Evolutionary conservation across 2,329 filamentous ascomycete genomes (phyloP).

Genomic region (Arthroderma sp.): DNA sequence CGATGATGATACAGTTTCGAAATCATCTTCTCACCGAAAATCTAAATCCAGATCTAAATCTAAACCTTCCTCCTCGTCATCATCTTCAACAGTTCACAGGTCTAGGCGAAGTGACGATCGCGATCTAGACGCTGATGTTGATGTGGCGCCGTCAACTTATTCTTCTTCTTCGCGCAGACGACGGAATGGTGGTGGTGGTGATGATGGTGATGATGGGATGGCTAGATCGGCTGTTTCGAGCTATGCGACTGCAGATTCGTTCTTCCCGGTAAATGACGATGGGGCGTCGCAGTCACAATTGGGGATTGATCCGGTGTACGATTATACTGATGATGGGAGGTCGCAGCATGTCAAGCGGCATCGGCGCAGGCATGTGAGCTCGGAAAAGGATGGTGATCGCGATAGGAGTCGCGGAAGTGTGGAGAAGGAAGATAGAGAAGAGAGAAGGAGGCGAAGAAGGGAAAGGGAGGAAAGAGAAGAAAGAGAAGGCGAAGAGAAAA

Average conservation of each 20-base stretch:
- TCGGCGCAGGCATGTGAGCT: not conserved
- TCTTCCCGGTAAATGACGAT: too few species aligned
- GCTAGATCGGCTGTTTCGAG: too few species aligned
- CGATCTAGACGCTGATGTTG: constrained; percentile 18
- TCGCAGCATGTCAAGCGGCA: too few species aligned
- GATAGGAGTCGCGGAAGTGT: not conserved
- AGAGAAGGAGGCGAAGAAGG: constrained; percentile 11
- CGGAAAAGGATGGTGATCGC: constrained; percentile 1
- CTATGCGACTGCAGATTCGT: too few species aligned
- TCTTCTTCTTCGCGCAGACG: constrained; percentile 9
- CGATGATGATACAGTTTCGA: constrained; percentile 22
- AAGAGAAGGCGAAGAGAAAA: constrained; percentile 2
- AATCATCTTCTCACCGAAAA: constrained; percentile 16
- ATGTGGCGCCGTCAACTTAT: constrained; percentile 9
- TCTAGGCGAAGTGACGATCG: constrained; percentile 35
- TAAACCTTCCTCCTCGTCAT: constrained; percentile 9
- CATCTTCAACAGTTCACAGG: constrained; percentile 24
- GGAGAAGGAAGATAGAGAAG: constrained; percentile 11
- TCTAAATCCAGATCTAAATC: constrained; percentile 8
- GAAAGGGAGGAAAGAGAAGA: constrained; percentile 14
- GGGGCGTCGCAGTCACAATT: too few species aligned
- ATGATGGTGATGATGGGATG: not conserved
- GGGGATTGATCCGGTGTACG: too few species aligned
- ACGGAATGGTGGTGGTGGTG: not conserved
- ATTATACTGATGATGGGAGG: too few species aligned